phyloP scores from a whole-genome alignment of 140 eudicot species.

The Senecio squalidus region DNA sequence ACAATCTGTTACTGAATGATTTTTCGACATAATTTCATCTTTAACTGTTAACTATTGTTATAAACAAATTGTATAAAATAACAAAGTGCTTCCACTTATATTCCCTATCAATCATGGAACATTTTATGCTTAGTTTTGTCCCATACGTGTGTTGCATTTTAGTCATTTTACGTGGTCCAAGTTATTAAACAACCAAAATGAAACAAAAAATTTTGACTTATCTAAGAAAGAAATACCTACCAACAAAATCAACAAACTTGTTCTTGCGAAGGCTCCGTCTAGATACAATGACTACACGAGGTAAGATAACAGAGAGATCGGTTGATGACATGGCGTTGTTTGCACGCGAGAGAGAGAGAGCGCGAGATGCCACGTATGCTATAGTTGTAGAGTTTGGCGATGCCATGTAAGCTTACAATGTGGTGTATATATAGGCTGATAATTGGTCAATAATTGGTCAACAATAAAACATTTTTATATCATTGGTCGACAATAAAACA shows the following conservation, averaged over 20 bases:
- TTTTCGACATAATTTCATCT: no score
- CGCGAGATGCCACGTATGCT: neutral
- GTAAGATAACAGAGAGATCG: conserved; percentile 60
- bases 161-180: neutral
- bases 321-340: conserved; percentile 31
- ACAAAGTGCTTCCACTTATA: no score
- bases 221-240: conserved; percentile 19
- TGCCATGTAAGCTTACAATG: neutral
- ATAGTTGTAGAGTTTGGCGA: no score
- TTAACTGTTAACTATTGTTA: no score
- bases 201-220: no score
- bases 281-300: conserved; percentile 82
- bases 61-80: no score
- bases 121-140: no score
- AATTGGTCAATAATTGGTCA: neutral
- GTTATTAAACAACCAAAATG: neutral
- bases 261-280: conserved; percentile 84
- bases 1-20: no score
- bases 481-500: no score
- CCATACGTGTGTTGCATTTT: no score
- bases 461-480: no score
- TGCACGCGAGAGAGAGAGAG: neutral
- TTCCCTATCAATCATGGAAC: no score
- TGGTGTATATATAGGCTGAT: neutral
- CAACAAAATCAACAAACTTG: conserved; percentile 84